Evolutionary conservation across 768 basidiomycete genomes (phyloP).

Genomic region (Mycena pura): DNA sequence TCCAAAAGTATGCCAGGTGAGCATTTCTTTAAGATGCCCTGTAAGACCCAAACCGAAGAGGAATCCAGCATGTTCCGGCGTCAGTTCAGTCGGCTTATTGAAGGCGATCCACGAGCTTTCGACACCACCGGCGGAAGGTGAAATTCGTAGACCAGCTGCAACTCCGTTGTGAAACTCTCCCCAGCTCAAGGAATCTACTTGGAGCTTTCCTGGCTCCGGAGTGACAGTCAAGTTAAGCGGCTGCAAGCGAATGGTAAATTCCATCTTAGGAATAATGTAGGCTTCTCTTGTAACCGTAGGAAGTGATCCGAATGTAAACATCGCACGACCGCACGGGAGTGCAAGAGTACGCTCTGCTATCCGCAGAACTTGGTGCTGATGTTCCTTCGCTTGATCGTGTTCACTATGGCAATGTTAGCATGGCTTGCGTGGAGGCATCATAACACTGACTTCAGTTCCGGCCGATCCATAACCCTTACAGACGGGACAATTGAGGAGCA

Average conservation of each 20-base stretch:
- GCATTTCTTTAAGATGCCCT: conserved; percentile 87
- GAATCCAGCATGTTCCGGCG: conserved; percentile 96
- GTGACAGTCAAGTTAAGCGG: conserved; percentile 70
- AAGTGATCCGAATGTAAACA: conserved; percentile 91
- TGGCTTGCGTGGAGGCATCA: neutral
- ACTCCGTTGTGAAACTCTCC: conserved; percentile 99
- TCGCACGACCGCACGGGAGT: conserved; percentile 86
- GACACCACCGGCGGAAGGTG: conserved; percentile 73
- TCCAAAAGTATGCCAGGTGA: conserved; percentile 94
- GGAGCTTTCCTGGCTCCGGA: conserved; percentile 77
- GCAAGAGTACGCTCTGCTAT: conserved; percentile 91
- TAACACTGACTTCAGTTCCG: conserved; percentile 68
- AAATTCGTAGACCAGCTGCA: conserved; percentile 86
- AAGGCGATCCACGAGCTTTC: conserved; percentile 97
- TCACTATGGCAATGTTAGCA: conserved; percentile 58
- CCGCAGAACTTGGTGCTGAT: conserved; percentile 80
- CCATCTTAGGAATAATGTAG: conserved; percentile 80
- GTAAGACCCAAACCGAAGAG: conserved; percentile 90
- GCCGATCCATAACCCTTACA: conserved; percentile 69
- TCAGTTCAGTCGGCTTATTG: conserved; percentile 90
- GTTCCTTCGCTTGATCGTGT: conserved; percentile 84
- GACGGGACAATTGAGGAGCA: conserved; percentile 77
- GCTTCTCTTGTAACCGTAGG: conserved; percentile 77
- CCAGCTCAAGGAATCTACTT: conserved; percentile 79
- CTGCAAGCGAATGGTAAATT: conserved; percentile 75